Base-by-base conservation (phyloP, 2,329 filamentous ascomycete species). In the Fusarium devonianum region DNA sequence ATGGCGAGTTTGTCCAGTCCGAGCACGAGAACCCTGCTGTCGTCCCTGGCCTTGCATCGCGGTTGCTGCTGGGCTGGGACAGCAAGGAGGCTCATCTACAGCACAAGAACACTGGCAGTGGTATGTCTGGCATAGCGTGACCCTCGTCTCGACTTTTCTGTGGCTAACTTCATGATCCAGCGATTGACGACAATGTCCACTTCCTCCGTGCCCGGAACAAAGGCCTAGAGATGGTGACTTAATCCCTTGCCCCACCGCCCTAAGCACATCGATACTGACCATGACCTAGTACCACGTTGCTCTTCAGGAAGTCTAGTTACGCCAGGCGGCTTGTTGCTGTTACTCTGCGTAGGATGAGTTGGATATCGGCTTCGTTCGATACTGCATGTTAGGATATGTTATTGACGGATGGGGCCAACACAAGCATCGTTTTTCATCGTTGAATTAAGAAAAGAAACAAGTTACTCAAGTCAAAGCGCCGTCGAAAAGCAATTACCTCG, bases 11-110 rank as follows among this genome's bases (percentile, higher is more conserved):
- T 42, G 62, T 64, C 14, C 60, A 67, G n/a, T 63, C 67, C 13
- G 57, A 63, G 2, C 55, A 69, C 33, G 62, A 63, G 3, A 60
- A 64, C 21, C 65, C 66, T 13, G 58, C 62, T 12, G 56, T 62
- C 9, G 60, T 68, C 17, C 60, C 65, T 36, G 69, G 65, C 3
- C 62, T 60, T 22, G 67, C 69, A 10, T 69, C 66, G 11, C 60
- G 67, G 42, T 56, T 73, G 49, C 48, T 75, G 17, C 49, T 75
- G 26, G 73, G 73, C 5, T 75, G 73, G 73, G 71, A 75, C 13
- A 71, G 67, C 50, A 71, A 66, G 53, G 70, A 71, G 28, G 72
- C 68, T 14, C 73, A 75, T 56, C 29, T 71, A 22, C 63, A 67
- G 12, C 61, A 72, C 43, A 67, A 65, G 21, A 68, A 63, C 17